Evolutionary conservation across 768 basidiomycete genomes (phyloP), one percentile per base, ranked within the genome.

Genomic region (Tricholoma flavovirens): DNA sequence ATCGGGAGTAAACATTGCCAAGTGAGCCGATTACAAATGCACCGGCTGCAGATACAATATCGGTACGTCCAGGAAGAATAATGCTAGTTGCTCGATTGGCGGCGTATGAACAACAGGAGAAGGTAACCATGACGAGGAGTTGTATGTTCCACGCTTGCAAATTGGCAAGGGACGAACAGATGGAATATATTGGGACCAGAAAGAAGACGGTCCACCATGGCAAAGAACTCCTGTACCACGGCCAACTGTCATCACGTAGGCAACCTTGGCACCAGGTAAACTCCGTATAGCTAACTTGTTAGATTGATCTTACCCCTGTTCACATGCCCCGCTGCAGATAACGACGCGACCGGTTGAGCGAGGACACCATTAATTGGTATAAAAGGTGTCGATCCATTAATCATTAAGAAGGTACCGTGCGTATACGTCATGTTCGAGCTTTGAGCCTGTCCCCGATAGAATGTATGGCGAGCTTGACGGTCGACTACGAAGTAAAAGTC

Each of bases 161-260:
- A 68, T 93, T 91, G 30, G 82, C 80, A 55, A 93, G 72, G 15
- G 88, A 90, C 74, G 73, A 90, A 57, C 80, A 84, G 1, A 80
- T 73, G n/a, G 87, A 83, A 71, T 88, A 90, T 24, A 85, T 66
- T 15, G 90, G 91, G 21, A 92, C 90, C 33, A 93, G 75, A 68
- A 86, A 71, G 66, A 89, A 81, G 61, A 87, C 68, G n/a, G 84
- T 77, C 88, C 89, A 93, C 82, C 82, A 87, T 1, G 92, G 93
- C 64, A 91, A 78, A 4, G 84, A 79, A 62, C 89, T 87, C 60
- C 82, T 78, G 71, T 78, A 88, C 87, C 89, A 92, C 2, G 83
- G 83, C 86, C 87, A 90, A 21, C 66, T 66, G 2, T 87, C 81
- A 56, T 90, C 79, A 48, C 91, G 83, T 59, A 83, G 80, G 67